Base-by-base conservation (phyloP, 805 yeast species). In the Brettanomyces sp. region DNA sequence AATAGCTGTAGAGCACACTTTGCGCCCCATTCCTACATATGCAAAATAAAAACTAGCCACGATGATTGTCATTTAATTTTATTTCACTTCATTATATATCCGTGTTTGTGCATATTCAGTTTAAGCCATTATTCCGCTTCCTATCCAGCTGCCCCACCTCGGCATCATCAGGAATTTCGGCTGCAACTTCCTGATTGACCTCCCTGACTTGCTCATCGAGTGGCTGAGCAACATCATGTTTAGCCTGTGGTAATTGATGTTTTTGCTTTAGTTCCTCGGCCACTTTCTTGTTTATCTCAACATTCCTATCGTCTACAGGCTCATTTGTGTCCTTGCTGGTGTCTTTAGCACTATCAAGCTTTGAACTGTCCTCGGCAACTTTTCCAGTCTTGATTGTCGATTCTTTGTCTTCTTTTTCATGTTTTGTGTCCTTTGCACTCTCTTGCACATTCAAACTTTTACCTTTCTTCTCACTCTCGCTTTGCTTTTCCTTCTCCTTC, bases 171-270 rank as follows among this genome's bases (percentile, higher is more conserved):
- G 41, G 41, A 21, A 38, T 18, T 24, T 38, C 41, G 41, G 23
- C 28, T 11, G 41, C 41, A 18, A 35, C 22, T 28, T 28, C 11
- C 22, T 42, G 47, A 6, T 49, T 50, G 23, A 50, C 55, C 24
- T 45, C 51, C 30, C 48, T 53, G 5, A 48, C 54, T 44, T 59
- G 64, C n/a, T 58, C 56, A 44, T 56, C 50, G 33, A 59, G 45
- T 4, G 64, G 56, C 38, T 61, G 56, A 9, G 62, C 56, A 33
- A 55, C 52, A 7, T 58, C 58, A 35, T 52, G 53, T 30, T 57
- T 57, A 6, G 63, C 52, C 3, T 41, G 43, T 7, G 62, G 63
- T 5, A 56, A 44, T 45, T 52, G 52, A 22, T 58, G 58, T 9
- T 51, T 45, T 23, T 49, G 50, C 23, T 54, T 58, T 42, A 54